Conservation (phyloP, 225 moss, liverwort and hornwort species). For the Marchantia paleacea region DNA sequence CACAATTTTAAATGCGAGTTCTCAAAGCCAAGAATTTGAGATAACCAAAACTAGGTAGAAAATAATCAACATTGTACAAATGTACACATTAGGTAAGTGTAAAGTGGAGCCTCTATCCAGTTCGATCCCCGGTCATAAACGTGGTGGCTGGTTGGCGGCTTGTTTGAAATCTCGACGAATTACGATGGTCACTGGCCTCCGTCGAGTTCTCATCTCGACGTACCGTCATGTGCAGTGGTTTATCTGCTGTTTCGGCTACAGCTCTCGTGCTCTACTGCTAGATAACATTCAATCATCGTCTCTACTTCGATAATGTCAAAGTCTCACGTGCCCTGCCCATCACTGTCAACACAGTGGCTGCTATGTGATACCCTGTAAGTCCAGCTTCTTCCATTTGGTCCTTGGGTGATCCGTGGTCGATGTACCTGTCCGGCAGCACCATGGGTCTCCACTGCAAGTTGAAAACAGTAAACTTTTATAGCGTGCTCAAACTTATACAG, state of each 20-base stretch:
- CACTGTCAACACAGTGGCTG: slow-evolving; percentile 62
- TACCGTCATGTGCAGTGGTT: background rate
- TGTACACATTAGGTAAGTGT: too few species aligned
- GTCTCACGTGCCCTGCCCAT: slow-evolving; percentile 62
- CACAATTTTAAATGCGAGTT: too few species aligned
- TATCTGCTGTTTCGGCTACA: background rate
- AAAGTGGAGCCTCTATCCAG: too few species aligned
- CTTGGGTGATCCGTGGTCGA: slow-evolving; percentile 70
- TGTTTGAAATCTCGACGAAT: background rate
- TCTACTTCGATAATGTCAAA: slow-evolving; percentile 9
- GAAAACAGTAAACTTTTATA: background rate
- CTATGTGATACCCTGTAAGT: slow-evolving; percentile 63
- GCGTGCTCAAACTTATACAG: background rate
- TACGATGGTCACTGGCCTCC: background rate
- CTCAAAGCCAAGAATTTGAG: too few species aligned
- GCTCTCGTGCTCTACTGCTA: background rate
- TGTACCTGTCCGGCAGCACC: slow-evolving; percentile 73
- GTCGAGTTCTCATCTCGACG: background rate
- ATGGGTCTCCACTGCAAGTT: slow-evolving; percentile 71
- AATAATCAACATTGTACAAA: too few species aligned
- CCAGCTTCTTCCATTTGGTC: slow-evolving; percentile 70
- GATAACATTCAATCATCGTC: background rate
- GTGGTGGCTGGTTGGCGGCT: background rate
- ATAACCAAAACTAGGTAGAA: too few species aligned
- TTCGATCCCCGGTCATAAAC: background rate